These are phyloP conservation scores for Diaporthe destruens DNA, from an alignment of 2,329 filamentous ascomycete species.

Conservation along the genomic window DNA sequence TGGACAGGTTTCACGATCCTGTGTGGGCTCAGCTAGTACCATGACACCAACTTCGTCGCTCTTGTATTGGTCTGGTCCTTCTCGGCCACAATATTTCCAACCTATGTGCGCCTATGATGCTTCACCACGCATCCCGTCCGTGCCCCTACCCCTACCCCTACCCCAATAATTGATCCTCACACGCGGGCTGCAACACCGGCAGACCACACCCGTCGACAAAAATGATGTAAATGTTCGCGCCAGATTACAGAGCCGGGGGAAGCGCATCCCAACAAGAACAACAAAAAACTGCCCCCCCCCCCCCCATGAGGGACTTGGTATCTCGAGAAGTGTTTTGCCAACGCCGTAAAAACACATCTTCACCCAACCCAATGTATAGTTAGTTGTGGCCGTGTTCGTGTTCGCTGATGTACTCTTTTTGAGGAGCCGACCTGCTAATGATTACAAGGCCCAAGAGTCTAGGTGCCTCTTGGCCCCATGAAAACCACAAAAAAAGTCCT, in stretches of 20 bases:
- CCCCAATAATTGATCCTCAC: not conserved
- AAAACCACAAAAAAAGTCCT: constrained; percentile 7
- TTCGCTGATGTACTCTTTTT: constrained; percentile 16
- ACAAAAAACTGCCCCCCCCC: constrained; percentile 37
- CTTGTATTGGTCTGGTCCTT: not conserved
- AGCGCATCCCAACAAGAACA: constrained; percentile 23
- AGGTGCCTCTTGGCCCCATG: constrained; percentile 23
- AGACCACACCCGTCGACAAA: not conserved
- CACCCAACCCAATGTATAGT: constrained; percentile 36
- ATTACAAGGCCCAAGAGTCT: constrained; percentile 35
- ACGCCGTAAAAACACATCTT: constrained; percentile 43
- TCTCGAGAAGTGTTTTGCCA: constrained; percentile 45
- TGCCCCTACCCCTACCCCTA: constrained; percentile 2
- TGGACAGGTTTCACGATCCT: not conserved
- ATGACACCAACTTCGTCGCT: not conserved
- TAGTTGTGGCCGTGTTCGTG: constrained; percentile 36
- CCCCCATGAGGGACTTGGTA: constrained; percentile 45
- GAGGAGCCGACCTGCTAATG: constrained; percentile 14
- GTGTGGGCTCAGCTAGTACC: not conserved
- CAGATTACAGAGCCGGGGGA: constrained; percentile 33
- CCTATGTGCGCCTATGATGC: not conserved
- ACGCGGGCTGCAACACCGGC: not conserved
- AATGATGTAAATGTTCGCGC: constrained; percentile 24
- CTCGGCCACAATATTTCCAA: not conserved
- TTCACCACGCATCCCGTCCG: not conserved